Evolutionary conservation across 306 rosid genomes (phyloP).

Genomic region (Cajanus cajan): DNA sequence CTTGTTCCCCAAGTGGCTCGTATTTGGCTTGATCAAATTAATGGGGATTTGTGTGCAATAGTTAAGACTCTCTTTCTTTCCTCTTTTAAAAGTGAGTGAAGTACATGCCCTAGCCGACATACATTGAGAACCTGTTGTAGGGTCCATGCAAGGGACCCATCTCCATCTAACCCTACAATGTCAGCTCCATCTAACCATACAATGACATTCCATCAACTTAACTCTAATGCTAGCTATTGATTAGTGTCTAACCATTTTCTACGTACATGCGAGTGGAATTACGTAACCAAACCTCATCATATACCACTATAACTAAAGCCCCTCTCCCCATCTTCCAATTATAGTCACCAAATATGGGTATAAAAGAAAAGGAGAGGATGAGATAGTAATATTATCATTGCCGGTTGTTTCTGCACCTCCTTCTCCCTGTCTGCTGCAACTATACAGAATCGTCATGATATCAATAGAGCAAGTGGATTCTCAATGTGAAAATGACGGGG

Average conservation of each 20-base stretch:
- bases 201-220: constrained; percentile 74
- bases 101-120: constrained; percentile 47
- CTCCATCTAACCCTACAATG: constrained; percentile 86
- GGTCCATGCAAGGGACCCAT: constrained; percentile 57
- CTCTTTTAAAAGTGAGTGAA: constrained; percentile 41
- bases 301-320: constrained; percentile 12
- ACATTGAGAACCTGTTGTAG: constrained; percentile 42
- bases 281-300: constrained; percentile 48
- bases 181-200: constrained; percentile 74
- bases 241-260: constrained; percentile 42
- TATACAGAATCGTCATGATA: not conserved
- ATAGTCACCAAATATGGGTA: not conserved
- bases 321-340: not conserved
- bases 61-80: constrained; percentile 32
- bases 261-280: constrained; percentile 60
- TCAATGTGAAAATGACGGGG: not conserved
- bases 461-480: constrained; percentile 15
- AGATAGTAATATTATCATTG: not conserved
- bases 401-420: constrained; percentile 43
- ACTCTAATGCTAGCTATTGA: constrained; percentile 8
- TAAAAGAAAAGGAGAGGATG: not conserved
- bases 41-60: constrained; percentile 21
- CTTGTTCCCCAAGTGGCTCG: constrained; percentile 27
- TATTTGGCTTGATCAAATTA: constrained; percentile 23
- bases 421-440: constrained; percentile 36